Percentiles rank a stretch among this genome's conserved stretches.
Evolutionary conservation across 306 rosid species (phyloP).

Genomic region (Vigna mungo): DNA sequence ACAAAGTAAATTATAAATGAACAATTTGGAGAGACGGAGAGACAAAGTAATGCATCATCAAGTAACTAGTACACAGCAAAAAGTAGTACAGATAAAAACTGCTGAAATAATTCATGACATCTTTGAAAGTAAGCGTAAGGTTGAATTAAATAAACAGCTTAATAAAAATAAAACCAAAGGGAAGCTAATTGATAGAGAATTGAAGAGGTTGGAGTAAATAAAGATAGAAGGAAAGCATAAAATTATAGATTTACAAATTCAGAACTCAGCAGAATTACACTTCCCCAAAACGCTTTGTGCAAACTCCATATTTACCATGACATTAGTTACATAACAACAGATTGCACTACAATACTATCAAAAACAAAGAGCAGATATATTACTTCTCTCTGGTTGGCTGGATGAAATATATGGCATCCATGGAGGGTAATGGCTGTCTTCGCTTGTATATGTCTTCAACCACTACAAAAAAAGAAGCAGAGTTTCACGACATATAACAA

Average conservation of each 20-base stretch:
- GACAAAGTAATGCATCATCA: slow-evolving; percentile 34
- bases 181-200: slow-evolving; percentile 8
- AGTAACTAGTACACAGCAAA: slow-evolving; percentile 2
- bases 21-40: slow-evolving; percentile 26
- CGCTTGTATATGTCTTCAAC: slow-evolving; percentile 95
- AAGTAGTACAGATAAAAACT: slow-evolving; percentile 21
- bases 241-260: slow-evolving; percentile 15
- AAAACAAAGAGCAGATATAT: slow-evolving; percentile 37
- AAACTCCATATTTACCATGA: neutral
- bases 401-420: slow-evolving; percentile 97
- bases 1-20: slow-evolving; percentile 28
- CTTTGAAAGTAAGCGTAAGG: slow-evolving; percentile 30
- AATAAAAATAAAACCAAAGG: slow-evolving; percentile 32
- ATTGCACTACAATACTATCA: slow-evolving; percentile 20
- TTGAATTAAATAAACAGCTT: slow-evolving; percentile 21
- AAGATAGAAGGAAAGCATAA: neutral
- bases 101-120: slow-evolving; percentile 9
- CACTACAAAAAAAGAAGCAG: slow-evolving; percentile 62
- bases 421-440: slow-evolving; percentile 91
- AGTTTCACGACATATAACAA: slow-evolving; percentile 38
- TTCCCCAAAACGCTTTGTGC: slow-evolving; percentile 5
- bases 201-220: neutral
- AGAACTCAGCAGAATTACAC: slow-evolving; percentile 19
- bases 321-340: slow-evolving; percentile 6
- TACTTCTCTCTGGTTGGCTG: slow-evolving; percentile 96